Conservation (phyloP, 2,329 filamentous ascomycete genomes). For the Ilyonectria robusta region DNA sequence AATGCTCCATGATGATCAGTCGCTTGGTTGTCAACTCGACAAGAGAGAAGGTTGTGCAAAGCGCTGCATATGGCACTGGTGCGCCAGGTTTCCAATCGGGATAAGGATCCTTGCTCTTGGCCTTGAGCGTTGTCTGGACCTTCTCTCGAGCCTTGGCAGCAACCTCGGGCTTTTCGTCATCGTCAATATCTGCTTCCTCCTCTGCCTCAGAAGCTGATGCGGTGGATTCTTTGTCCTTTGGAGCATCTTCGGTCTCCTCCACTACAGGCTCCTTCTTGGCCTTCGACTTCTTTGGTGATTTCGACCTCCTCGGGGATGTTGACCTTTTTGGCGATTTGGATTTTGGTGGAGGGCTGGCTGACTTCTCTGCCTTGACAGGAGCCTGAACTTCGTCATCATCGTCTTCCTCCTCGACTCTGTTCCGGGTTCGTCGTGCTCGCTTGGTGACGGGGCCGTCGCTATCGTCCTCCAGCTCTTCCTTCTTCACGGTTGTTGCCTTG, state of each 20-base stretch:
- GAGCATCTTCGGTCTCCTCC: conserved; percentile 43
- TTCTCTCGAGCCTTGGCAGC: conserved; percentile 84
- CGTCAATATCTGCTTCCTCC: conserved; percentile 63
- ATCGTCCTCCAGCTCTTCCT: conserved; percentile 63
- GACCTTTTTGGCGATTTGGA: conserved; percentile 41
- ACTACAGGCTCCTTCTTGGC: conserved; percentile 33
- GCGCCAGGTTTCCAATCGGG: conserved; percentile 93
- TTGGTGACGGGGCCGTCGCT: conserved; percentile 75
- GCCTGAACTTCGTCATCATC: conserved; percentile 61
- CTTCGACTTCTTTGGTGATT: conserved; percentile 40
- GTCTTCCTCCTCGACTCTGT: conserved; percentile 67
- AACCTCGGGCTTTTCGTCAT: conserved; percentile 77
- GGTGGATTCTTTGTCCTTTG: conserved; percentile 49
- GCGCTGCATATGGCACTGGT: conserved; percentile 92
- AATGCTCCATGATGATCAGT: conserved; percentile 88
- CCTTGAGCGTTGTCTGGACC: conserved; percentile 81
- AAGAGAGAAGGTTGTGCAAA: conserved; percentile 94
- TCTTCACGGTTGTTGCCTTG: conserved; percentile 43
- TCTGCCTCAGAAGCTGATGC: conserved; percentile 58
- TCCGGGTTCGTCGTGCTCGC: conserved; percentile 63
- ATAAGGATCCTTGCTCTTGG: conserved; percentile 83
- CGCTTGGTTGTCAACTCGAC: conserved; percentile 96
- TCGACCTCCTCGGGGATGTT: conserved; percentile 43
- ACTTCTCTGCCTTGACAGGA: conserved; percentile 34
- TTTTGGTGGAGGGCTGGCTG: conserved; percentile 43